phyloP scores from a whole-genome alignment of 805 yeast species.

The Wickerhamiella siamensis region DNA sequence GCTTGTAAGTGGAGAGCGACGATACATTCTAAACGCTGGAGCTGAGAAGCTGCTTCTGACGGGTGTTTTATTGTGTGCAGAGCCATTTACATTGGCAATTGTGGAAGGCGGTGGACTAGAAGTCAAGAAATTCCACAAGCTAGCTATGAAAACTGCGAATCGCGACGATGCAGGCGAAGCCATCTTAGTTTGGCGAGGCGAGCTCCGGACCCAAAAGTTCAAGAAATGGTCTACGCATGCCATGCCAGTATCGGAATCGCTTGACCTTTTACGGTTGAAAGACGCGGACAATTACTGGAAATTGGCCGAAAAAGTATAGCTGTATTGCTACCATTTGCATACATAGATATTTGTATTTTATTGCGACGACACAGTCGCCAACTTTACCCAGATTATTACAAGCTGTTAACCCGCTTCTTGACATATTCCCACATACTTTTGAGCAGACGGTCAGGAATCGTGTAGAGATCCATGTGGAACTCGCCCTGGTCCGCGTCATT shows the following conservation, averaged over 20 bases:
- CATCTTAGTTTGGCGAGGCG: slow-evolving; percentile 58
- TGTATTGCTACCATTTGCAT: too few relatives aligned
- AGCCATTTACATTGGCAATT: slow-evolving; percentile 40
- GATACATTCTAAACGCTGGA: slow-evolving; percentile 62
- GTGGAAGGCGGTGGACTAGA: slow-evolving; percentile 62
- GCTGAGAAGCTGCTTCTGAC: slow-evolving; percentile 56
- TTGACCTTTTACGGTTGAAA: not conserved
- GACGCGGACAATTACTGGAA: not conserved
- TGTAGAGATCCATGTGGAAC: slow-evolving; percentile 88
- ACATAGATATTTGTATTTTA: too few relatives aligned
- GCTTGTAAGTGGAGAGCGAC: slow-evolving; percentile 49
- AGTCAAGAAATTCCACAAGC: slow-evolving; percentile 45
- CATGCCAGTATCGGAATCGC: not conserved
- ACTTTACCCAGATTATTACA: not conserved
- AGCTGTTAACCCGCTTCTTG: slow-evolving; percentile 38
- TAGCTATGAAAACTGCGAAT: slow-evolving; percentile 18
- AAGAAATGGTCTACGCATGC: slow-evolving; percentile 51
- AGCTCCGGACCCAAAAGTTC: slow-evolving; percentile 38
- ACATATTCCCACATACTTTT: slow-evolving; percentile 93
- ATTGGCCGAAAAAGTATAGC: not conserved
- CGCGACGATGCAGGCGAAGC: slow-evolving; percentile 21
- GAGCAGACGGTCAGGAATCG: slow-evolving; percentile 79
- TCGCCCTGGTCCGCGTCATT: slow-evolving; percentile 95
- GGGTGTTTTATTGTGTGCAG: slow-evolving; percentile 36
- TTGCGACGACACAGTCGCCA: not conserved